phyloP scores from a whole-genome alignment of 768 basidiomycete genomes.

The Calocera viscosa region DNA sequence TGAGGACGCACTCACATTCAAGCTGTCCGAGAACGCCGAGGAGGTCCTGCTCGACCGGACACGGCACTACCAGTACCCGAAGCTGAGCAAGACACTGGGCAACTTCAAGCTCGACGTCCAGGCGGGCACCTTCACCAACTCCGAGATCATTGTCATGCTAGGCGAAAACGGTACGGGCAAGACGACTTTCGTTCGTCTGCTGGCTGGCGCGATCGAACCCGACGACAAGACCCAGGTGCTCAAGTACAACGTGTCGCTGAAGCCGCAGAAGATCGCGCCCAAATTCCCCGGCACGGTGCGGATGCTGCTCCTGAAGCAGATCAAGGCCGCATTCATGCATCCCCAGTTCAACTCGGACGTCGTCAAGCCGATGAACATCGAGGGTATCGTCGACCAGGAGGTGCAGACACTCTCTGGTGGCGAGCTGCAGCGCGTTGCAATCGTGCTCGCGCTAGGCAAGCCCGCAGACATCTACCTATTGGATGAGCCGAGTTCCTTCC shows the following conservation, averaged over 20 bases:
- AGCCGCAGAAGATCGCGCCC: constrained; percentile 96
- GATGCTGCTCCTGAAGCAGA: constrained; percentile 85
- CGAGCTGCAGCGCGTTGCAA: constrained; percentile 94
- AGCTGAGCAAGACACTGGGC: constrained; percentile 96
- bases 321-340: constrained; percentile 94
- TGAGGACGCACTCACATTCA: constrained; percentile 89
- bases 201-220: constrained; percentile 78
- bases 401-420: constrained; percentile 97
- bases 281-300: constrained; percentile 96
- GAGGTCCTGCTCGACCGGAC: constrained; percentile 79
- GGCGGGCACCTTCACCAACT: constrained; percentile 87
- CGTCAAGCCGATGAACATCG: constrained; percentile 91
- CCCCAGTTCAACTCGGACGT: constrained; percentile 99
- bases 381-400: constrained; percentile 91
- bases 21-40: constrained; percentile 93
- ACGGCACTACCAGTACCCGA: constrained; percentile 78
- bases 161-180: constrained; percentile 99
- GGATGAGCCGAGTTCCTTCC: constrained; percentile 89
- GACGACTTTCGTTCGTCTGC: constrained; percentile 90
- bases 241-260: constrained; percentile 77
- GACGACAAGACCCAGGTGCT: constrained; percentile 75
- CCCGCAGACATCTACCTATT: constrained; percentile 73
- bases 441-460: constrained; percentile 77
- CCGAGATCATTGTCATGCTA: constrained; percentile 97
- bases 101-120: constrained; percentile 90